phyloP scores from a whole-genome alignment of 306 rosid species.

The Malus asiatica region DNA sequence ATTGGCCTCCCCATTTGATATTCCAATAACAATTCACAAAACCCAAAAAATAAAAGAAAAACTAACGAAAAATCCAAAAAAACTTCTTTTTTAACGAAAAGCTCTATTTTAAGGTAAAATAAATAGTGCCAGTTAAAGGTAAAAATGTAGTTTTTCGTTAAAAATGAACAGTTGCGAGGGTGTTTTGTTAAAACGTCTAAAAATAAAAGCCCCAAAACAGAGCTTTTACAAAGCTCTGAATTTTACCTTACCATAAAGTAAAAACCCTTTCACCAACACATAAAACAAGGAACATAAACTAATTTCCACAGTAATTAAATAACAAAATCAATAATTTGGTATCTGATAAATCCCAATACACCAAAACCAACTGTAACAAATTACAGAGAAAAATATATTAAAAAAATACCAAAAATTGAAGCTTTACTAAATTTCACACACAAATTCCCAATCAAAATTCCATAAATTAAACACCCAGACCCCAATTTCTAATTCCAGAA shows the following conservation, averaged over 20 bases:
- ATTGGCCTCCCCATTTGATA: conserved; percentile 69
- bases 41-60: background rate
- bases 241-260: background rate
- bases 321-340: background rate
- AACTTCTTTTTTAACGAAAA: too few relatives aligned
- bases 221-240: conserved; percentile 12
- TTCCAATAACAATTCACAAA: background rate
- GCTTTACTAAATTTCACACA: background rate
- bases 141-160: too few relatives aligned
- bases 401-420: background rate
- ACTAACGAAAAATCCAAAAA: too few relatives aligned
- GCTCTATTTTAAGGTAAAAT: too few relatives aligned
- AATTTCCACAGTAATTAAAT: background rate
- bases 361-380: background rate
- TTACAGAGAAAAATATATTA: background rate
- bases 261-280: conserved; percentile 7
- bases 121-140: too few relatives aligned
- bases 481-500: background rate
- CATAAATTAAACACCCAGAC: background rate
- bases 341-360: background rate
- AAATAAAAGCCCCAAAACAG: conserved; percentile 1
- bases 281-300: background rate
- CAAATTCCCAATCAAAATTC: background rate
- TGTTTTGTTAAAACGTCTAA: too few relatives aligned
- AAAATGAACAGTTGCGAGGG: too few relatives aligned